Conservation (phyloP, 257 asterid genomes). For the Orobanche coerulescens region DNA sequence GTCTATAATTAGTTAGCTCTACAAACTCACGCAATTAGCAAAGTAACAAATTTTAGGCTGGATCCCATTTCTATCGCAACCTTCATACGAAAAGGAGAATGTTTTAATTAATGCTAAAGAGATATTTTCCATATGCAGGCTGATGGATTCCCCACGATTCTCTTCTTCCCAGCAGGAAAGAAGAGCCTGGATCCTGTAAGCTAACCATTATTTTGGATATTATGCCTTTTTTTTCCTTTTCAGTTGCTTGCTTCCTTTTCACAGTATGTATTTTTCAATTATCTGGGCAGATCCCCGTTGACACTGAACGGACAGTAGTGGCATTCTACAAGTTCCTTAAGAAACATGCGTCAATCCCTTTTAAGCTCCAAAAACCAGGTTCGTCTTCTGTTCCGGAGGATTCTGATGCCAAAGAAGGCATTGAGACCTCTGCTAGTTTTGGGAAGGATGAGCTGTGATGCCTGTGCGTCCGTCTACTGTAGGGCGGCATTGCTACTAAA, state of each 20-base stretch:
- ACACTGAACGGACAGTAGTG: slow-evolving; percentile 72
- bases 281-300: slow-evolving; percentile 57
- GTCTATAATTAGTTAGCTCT: too few relatives aligned
- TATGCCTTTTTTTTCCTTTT: background rate
- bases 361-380: slow-evolving; percentile 66
- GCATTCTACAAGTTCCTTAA: slow-evolving; percentile 76
- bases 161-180: slow-evolving; percentile 93
- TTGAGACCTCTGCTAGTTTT: slow-evolving; percentile 24
- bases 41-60: too few relatives aligned
- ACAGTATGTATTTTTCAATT: background rate
- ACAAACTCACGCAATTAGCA: too few relatives aligned
- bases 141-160: slow-evolving; percentile 85
- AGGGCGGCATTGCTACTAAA: background rate
- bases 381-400: slow-evolving; percentile 29
- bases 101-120: slow-evolving; percentile 5
- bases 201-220: background rate
- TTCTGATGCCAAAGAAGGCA: slow-evolving; percentile 30
- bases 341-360: slow-evolving; percentile 79
- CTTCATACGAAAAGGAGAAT: too few relatives aligned
- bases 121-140: slow-evolving; percentile 40
- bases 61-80: too few relatives aligned
- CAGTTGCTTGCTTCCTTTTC: background rate
- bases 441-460: slow-evolving; percentile 72
- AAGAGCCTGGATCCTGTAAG: slow-evolving; percentile 79
- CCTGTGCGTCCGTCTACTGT: background rate